Base-by-base conservation (phyloP, 2,329 filamentous ascomycete genomes). In the Dissoconium aciculare region DNA sequence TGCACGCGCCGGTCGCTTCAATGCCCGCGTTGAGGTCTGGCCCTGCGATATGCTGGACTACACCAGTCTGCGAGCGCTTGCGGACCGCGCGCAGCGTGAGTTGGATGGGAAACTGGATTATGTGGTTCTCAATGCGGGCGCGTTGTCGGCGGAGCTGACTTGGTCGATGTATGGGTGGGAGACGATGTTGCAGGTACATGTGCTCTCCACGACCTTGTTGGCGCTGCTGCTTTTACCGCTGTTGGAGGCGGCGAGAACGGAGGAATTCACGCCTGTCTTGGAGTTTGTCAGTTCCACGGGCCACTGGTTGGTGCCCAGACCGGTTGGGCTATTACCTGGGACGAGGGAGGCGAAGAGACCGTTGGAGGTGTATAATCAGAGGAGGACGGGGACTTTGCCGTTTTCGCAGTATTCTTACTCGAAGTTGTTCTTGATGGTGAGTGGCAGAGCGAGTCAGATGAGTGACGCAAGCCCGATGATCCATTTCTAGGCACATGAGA, bases 171-270 rank as follows among this genome's bases (percentile, higher is more conserved):
- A 55, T 38, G 56, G 55, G 11, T 59, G 51, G 50, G 57, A 61
- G 40, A 45, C 51, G 30, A 64, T 58, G 2, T 39, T 75, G 8
- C 69, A 74, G 45, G 64, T 72, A 39, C 74, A 74, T 43, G 57
- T 63, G 1, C 50, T 75, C 2, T 69, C 67, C 2, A 74, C 67
- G 1, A 56, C 61, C 5, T 53, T 73, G 1, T 50, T 76, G 5
- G 66, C 57, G 1, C 38, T 72, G 3, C 46, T 71, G 2, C 53
- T 76, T 8, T 49, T 59, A 14, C 56, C 56, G 3, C 52, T 53
- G 26, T 38, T 58, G 13, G 19, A 27, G 15, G 30, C 28, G 8
- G 30, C 32, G 28, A 35, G 31, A 12, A 35, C 16, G 4, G 13
- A 19, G 4, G 27, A 21, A 1, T 39, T 30, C 28, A 40, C 33